Percentiles rank a stretch among this genome's conserved stretches.
These are phyloP conservation scores for Leishmania major DNA, from an alignment of 208 protist genomes.

Conservation along the genomic window DNA sequence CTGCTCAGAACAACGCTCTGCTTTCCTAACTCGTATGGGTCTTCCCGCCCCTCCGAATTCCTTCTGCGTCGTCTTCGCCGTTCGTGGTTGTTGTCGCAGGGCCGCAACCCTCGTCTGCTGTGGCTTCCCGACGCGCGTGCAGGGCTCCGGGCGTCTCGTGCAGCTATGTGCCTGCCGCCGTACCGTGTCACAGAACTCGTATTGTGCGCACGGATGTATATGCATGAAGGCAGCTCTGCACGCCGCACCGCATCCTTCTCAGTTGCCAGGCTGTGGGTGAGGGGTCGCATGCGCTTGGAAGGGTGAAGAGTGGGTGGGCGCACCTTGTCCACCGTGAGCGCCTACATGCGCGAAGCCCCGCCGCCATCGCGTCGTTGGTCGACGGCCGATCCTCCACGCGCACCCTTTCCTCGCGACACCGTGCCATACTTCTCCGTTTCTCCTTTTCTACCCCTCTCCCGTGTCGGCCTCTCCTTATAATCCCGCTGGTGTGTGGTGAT, in stretches of 20 bases:
- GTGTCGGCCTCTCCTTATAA: neutral
- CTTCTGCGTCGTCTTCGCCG: neutral
- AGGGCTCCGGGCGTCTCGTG: no score
- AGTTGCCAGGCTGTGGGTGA: neutral
- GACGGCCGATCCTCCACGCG: neutral
- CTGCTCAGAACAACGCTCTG: neutral
- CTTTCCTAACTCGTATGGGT: neutral
- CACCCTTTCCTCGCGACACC: neutral
- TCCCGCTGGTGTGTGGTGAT: neutral
- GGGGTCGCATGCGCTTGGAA: neutral
- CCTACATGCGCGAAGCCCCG: neutral
- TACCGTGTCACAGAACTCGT: no score
- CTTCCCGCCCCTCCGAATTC: neutral
- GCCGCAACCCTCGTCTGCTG: no score
- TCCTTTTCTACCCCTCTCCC: neutral
- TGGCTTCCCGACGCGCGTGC: no score
- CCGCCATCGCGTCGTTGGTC: neutral
- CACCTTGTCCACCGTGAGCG: neutral
- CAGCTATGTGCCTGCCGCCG: no score
- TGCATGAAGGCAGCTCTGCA: neutral
- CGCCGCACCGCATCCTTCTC: neutral
- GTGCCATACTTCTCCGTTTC: neutral
- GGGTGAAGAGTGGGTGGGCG: neutral
- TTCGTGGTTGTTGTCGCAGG: neutral
- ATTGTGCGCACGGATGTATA: neutral